Base-by-base conservation (phyloP, 305 asterid genomes). In the Fraxinus latifolia region DNA sequence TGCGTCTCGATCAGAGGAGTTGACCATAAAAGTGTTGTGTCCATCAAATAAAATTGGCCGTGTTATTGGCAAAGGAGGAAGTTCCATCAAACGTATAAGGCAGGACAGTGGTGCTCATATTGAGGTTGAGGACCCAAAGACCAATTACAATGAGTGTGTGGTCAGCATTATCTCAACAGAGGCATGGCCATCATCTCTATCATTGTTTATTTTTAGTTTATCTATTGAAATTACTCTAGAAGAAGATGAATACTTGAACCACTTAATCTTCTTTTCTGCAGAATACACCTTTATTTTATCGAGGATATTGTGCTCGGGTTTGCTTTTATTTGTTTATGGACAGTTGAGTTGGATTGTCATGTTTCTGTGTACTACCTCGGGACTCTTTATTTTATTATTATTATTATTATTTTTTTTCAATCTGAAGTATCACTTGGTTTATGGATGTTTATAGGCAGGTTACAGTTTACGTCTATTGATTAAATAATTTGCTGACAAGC, bases 51-150 rank as follows among this genome's bases (percentile, higher is more conserved):
- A 89, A 87, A 90, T 95, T 84, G 98, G 99, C 25, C 98, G 97
- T 79, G 95, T 95, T 79, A 95, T 95, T 86, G 99, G 99, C 58
- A 95, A 91, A 87, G 97, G 96, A 39, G 99, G 99, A 80, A 86
- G 86, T 82, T 91, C 94, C 39, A 95, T 95, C 83, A 93, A 87
- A 88, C 86, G 88, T 83, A 88, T 95, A 82, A 83, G 98, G 83
- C 98, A 91, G 85, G 97, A 91, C 77, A 94, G 92, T 82, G 98
- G 99, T 84, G 98, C 98, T 83, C 93, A 91, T 84, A 84, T 95
- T 84, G 99, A 95, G 83, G 95, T 93, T 87, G 93, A 92, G 9
- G 98, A 94, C 88, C 90, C 87, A 76, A 94, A 89, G 87, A 62
- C 93, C 83, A 89, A 84, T 86, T 85, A 87, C 80, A 94, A 88